Evolutionary conservation across 2,329 filamentous ascomycete species (phyloP), one percentile per base, ranked within the genome.

Genomic region (Cercospora sojina): DNA sequence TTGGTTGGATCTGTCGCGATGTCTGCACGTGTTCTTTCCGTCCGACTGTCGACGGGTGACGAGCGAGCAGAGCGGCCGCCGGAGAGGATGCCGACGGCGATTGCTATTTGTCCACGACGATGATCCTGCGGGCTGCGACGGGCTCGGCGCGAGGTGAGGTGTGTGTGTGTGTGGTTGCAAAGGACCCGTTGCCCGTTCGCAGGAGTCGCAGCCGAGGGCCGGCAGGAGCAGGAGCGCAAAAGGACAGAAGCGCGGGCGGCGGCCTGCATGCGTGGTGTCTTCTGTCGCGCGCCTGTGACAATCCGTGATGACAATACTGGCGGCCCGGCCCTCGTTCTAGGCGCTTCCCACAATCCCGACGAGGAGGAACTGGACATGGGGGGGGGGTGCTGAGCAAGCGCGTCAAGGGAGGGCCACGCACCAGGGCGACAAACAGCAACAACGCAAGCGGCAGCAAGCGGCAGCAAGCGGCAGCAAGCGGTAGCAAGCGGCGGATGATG

Each of bases 401-500:
- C 27, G 53, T 31, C n/a, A 18, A 35, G 53, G 51, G 18, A 51
- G n/a, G 47, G 47, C 20, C 27, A 57, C 53, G 53, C 53, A 57
- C 53, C 27, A 57, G 53, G 53, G 53, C 53, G 53, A 57, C 53
- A 57, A 57, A 57, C 53, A 57, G 31, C 23, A 18, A 35, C 53
- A 35, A 16, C 5, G 31, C 53, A 31, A 55, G 53, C 53, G 31
- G 27, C 16, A 57, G 53, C 53, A 35, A 57, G 53, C 53, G 53
- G 47, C 47, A 12, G 31, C 53, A 31, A 55, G 53, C 53, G 31
- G 27, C n/a, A 12, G 31, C 53, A 31, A 55, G 53, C 53, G 31
- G 27, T 23, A 57, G 53, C 53, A 35, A 57, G 53, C 53, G 53
- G 47, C 47, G 27, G 47, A 53, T 53, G 47, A 27, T 53, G 47